Conservation (phyloP, 257 asterid genomes). For the Leptodermis oblonga region DNA sequence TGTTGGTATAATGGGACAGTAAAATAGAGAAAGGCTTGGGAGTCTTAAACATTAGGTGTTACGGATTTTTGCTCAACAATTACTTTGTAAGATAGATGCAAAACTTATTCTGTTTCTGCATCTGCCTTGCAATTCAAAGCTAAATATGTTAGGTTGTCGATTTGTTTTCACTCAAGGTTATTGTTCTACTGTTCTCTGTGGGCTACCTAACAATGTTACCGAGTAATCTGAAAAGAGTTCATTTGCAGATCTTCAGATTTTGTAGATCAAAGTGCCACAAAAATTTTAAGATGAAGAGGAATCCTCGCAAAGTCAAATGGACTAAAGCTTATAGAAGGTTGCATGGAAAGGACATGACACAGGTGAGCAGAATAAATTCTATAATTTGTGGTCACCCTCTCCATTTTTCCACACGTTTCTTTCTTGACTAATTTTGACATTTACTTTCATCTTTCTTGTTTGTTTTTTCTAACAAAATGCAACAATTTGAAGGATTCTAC, state of each 20-base stretch:
- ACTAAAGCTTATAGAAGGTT: slow-evolving; percentile 82
- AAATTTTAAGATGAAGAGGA: slow-evolving; percentile 96
- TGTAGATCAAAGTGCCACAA: slow-evolving; percentile 91
- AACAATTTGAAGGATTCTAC: slow-evolving; percentile 65
- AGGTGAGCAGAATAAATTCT: slow-evolving; percentile 36
- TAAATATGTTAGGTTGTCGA: background rate
- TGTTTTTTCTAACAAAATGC: slow-evolving; percentile 1
- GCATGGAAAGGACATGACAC: slow-evolving; percentile 94
- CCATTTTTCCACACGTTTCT: background rate
- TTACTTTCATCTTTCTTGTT: background rate
- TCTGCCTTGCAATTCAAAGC: background rate
- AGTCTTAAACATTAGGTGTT: background rate
- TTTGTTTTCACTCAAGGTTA: background rate
- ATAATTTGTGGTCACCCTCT: too few species aligned
- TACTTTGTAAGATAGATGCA: background rate
- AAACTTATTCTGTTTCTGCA: background rate
- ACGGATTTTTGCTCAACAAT: background rate
- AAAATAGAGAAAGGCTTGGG: background rate
- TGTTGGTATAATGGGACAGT: background rate
- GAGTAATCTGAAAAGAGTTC: background rate
- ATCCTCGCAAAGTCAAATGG: slow-evolving; percentile 92
- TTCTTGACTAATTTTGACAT: background rate
- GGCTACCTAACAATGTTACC: background rate
- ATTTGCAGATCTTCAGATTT: slow-evolving; percentile 69
- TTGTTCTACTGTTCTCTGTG: background rate